A percentile compares a stretch with the other conserved stretches of the same genome.
phyloP scores from a whole-genome alignment of 148 eudicot species.

The Polygonum maritimum region DNA sequence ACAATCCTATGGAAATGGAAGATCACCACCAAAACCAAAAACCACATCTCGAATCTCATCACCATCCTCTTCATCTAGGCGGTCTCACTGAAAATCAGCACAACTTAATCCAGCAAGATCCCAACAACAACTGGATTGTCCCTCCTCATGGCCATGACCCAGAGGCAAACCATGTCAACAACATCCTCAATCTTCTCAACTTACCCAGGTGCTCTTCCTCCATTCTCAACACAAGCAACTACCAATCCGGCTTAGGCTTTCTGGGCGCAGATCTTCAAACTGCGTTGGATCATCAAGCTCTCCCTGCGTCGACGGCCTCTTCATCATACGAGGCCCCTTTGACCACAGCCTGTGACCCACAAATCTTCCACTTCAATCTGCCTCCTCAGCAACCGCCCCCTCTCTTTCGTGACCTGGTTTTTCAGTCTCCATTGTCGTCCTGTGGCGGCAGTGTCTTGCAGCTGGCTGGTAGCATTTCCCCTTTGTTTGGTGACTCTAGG shows the following conservation, averaged over 20 bases:
- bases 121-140: neutral
- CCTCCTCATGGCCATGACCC: conserved; percentile 7
- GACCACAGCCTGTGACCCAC: neutral
- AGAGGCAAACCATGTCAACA: neutral
- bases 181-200: conserved; percentile 11
- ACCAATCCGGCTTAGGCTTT: neutral
- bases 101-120: neutral
- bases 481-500: conserved; percentile 8
- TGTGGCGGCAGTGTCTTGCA: neutral
- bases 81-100: conserved; percentile 7
- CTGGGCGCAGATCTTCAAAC: conserved; percentile 6
- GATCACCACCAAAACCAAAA: neutral
- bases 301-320: neutral
- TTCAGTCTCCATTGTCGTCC: neutral
- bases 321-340: conserved; percentile 1
- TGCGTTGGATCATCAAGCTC: conserved; percentile 1
- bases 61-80: neutral
- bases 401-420: conserved; percentile 5
- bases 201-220: conserved; percentile 1
- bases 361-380: conserved; percentile 6
- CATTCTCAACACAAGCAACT: conserved; percentile 1
- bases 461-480: neutral
- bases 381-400: conserved; percentile 9
- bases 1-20: neutral
- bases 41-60: neutral